phyloP scores from a whole-genome alignment of 2,329 filamentous ascomycete genomes.

The Venturia asperata region DNA sequence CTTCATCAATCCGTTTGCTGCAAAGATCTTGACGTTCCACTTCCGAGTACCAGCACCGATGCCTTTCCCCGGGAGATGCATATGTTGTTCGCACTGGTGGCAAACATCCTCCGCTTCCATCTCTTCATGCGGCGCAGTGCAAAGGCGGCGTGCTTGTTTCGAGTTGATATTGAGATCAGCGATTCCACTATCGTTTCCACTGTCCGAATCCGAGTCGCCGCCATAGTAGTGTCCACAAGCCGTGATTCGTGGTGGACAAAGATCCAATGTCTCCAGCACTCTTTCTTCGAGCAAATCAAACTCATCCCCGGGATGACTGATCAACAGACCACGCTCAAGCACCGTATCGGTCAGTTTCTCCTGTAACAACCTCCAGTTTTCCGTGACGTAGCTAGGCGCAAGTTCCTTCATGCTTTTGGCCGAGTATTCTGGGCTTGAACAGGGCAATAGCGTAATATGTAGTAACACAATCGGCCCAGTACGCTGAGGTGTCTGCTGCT shows the following conservation, averaged over 20 bases:
- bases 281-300: constrained; percentile 75
- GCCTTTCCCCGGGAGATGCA: constrained; percentile 33
- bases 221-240: constrained; percentile 72
- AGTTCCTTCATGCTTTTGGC: constrained; percentile 43
- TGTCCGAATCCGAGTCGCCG: constrained; percentile 23
- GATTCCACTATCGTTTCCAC: constrained; percentile 24
- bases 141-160: neutral
- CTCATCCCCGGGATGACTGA: constrained; percentile 72
- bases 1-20: constrained; percentile 89
- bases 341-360: constrained; percentile 67
- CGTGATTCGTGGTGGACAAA: constrained; percentile 62
- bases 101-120: constrained; percentile 38
- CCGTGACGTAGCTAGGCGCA: constrained; percentile 45
- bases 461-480: constrained; percentile 64
- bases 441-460: constrained; percentile 68
- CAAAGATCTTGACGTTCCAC: constrained; percentile 82
- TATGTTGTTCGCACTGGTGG: constrained; percentile 40
- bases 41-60: constrained; percentile 42
- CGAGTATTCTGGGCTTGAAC: constrained; percentile 54
- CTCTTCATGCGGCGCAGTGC: constrained; percentile 15
- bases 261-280: constrained; percentile 65
- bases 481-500: constrained; percentile 26
- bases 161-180: constrained; percentile 30
- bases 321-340: constrained; percentile 63
- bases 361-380: constrained; percentile 60